Evolutionary conservation across 495 filamentous ascomycete genomes (phyloP).

Genomic region (Talaromyces trachyspermus): DNA sequence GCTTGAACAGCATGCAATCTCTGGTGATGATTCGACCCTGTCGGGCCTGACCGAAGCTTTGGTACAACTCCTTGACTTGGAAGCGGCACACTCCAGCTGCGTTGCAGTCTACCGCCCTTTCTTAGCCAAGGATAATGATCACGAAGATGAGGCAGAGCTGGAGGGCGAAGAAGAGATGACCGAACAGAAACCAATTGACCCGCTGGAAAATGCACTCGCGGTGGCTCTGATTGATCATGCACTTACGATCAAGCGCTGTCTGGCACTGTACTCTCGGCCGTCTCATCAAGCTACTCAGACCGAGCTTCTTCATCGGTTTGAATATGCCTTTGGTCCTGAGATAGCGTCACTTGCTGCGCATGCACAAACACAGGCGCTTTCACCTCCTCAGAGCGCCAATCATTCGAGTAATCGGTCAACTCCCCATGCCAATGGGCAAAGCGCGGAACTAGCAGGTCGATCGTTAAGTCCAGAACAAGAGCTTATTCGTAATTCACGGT

Average conservation of each 20-base stretch:
- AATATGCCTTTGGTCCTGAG: conserved; percentile 44
- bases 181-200: conserved; percentile 39
- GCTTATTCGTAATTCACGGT: conserved; percentile 26
- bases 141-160: conserved; percentile 35
- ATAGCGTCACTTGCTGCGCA: conserved; percentile 22
- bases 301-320: conserved; percentile 43
- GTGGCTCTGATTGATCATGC: conserved; percentile 87
- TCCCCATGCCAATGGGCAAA: conserved; percentile 10
- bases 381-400: conserved; percentile 22
- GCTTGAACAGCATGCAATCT: conserved; percentile 65
- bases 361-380: conserved; percentile 16
- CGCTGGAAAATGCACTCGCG: conserved; percentile 75
- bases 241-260: conserved; percentile 72
- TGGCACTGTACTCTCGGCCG: conserved; percentile 57
- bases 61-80: conserved; percentile 60
- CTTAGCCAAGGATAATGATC: conserved; percentile 46
- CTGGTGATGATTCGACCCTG: conserved; percentile 62
- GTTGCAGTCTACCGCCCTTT: conserved; percentile 70
- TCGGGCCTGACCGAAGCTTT: conserved; percentile 64
- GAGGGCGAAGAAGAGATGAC: conserved; percentile 34
- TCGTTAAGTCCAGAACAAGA: conserved; percentile 35
- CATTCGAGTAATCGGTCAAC: conserved; percentile 13
- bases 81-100: conserved; percentile 53
- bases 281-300: conserved; percentile 52
- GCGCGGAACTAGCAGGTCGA: conserved; percentile 9